Conservation (phyloP, 2,329 filamentous ascomycete genomes). For the Immersiporthe knoxdaviesiana region DNA sequence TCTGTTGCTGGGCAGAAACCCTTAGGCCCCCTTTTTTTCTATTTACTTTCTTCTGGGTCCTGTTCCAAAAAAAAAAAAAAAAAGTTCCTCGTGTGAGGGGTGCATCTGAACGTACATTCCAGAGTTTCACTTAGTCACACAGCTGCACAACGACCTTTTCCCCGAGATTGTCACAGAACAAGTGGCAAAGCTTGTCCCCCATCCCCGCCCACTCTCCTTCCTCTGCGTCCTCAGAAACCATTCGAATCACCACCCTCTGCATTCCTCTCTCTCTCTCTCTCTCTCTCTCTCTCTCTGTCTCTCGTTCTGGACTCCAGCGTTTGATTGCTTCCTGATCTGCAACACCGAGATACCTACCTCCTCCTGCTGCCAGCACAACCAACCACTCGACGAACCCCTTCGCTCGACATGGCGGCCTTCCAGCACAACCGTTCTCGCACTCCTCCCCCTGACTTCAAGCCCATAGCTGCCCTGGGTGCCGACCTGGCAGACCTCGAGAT, state of each 20-base stretch:
- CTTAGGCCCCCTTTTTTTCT: conserved; percentile 24
- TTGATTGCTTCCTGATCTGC: not conserved
- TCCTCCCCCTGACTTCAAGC: conserved; percentile 66
- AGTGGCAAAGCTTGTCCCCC: conserved; percentile 16
- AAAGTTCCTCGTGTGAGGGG: conserved; percentile 24
- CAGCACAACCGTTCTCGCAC: conserved; percentile 55
- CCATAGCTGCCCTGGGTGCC: conserved; percentile 64
- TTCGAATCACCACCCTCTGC: not conserved
- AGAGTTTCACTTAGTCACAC: conserved; percentile 27
- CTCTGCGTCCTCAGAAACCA: not conserved
- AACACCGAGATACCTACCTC: not conserved
- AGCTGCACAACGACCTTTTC: conserved; percentile 12
- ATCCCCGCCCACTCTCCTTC: conserved; percentile 6
- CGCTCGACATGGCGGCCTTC: conserved; percentile 41
- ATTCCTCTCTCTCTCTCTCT: not conserved
- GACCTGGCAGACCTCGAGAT: conserved; percentile 51
- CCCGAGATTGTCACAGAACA: conserved; percentile 17
- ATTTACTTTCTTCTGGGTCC: not conserved
- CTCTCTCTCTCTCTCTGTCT: no score
- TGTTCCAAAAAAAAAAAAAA: no score
- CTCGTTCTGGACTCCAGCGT: not conserved
- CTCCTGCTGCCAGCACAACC: conserved; percentile 2
- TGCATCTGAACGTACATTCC: conserved; percentile 18
- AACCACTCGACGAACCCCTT: not conserved
- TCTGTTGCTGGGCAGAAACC: conserved; percentile 19